Percentiles rank a stretch among this genome's conserved stretches.
Conservation (phyloP, 106 monocot species). For the Allium cepa region DNA sequence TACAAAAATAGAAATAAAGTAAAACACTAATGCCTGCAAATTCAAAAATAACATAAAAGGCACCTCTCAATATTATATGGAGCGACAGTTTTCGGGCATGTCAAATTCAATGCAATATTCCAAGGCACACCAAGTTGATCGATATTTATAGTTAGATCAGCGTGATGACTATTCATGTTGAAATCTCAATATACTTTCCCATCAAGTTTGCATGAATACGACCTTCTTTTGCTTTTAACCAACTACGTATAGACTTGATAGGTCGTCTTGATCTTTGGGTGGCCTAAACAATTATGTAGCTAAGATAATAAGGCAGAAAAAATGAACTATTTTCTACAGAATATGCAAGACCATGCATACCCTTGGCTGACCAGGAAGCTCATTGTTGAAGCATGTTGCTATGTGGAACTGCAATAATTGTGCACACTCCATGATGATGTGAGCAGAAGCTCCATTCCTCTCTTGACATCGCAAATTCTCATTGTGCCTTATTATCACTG, state of each 20-base stretch:
- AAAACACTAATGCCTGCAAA: background rate
- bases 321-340: too few relatives aligned
- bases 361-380: slow-evolving; percentile 98
- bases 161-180: slow-evolving; percentile 94
- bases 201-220: slow-evolving; percentile 96
- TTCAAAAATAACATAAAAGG: background rate
- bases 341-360: slow-evolving; percentile 20
- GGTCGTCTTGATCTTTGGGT: slow-evolving; percentile 89
- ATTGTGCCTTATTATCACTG: slow-evolving; percentile 96
- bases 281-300: slow-evolving; percentile 31
- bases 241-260: slow-evolving; percentile 92
- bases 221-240: slow-evolving; percentile 97
- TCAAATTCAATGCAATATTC: slow-evolving; percentile 93
- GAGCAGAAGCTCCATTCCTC: slow-evolving; percentile 96
- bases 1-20: background rate
- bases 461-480: slow-evolving; percentile 91
- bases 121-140: slow-evolving; percentile 87
- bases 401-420: slow-evolving; percentile 94
- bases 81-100: slow-evolving; percentile 91
- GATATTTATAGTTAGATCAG: slow-evolving; percentile 92
- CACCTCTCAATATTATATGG: slow-evolving; percentile 95
- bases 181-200: slow-evolving; percentile 95
- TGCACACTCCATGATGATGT: slow-evolving; percentile 97
- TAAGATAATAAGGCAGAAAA: too few relatives aligned
- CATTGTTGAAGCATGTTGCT: slow-evolving; percentile 98